Base-by-base conservation (phyloP, 192 early-diverging fungal species). In the Umbelopsis ramanniana region DNA sequence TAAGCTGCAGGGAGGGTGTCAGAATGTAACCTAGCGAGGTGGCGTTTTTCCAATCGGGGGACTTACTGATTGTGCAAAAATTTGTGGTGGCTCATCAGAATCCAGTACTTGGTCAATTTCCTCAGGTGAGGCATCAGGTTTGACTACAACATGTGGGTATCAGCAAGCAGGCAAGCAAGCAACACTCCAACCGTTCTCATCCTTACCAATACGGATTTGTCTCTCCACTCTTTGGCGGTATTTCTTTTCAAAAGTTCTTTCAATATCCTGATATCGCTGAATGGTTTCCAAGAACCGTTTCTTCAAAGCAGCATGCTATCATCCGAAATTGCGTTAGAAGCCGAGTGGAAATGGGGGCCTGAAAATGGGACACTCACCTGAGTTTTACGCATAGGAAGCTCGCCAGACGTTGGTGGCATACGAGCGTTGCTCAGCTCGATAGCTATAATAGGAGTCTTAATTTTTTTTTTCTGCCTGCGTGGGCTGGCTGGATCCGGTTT, bases 51-150 rank as follows among this genome's bases (percentile, higher is more conserved):
- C 8, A 9, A 23, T 22, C 52, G 21, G 26, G 15, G 10, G 1
- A 74, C 77, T 71, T 80, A 91, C 90, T 66, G 93, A 90, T 70
- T 96, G 92, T 0, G 94, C 92, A 89, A 96, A 96, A 11, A 96
- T 88, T 35, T 87, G 85, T 4, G 85, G 87, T 37, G 89, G 86
- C 52, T 89, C 84, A 57, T 96, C 91, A 29, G 87, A 89, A 72
- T 92, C 88, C 52, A 93, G 75, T 66, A 88, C 90, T 71, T 90
- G 74, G 24, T 92, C 87, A 52, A 96, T 87, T 72, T 96, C 95
- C 21, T 87, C 89, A 38, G 82, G 76, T 6, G 89, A 89, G 4
- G 95, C 93, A 53, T 88, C 86, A 11, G 95, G 95, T 70, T 94
- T 92, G 37, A 95, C 94, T 94, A 66, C 43, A 22, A 43, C 3